Base-by-base conservation (phyloP, 1,284 basidiomycete species). In the Heliocybe sulcata region DNA sequence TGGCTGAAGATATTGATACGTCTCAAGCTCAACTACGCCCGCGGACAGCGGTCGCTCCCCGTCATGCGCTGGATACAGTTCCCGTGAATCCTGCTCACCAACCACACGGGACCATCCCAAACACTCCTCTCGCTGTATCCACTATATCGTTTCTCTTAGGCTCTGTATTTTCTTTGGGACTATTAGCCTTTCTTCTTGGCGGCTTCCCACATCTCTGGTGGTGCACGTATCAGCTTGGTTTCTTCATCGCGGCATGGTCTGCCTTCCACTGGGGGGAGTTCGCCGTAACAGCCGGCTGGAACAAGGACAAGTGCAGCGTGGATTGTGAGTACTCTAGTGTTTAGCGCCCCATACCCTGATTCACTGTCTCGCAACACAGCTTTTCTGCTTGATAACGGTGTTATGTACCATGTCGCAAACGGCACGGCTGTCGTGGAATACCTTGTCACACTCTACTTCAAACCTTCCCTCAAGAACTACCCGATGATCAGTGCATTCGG, bases 261-360 rank as follows among this genome's bases (percentile, higher is more conserved):
- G 71, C 77, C 33, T 99, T 99, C 67, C 97, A 99, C 66, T 89
- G 94, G 81, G 84, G 83, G 35, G 97, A 99, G 69, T 99, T 96
- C 67, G 87, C 87, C 53, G 93, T 96, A 6, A 98, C 97, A 2
- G 94, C 95, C 1, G 90, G 91, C 19, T 99, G 92, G 90, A 99
- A 99, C 69, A 73, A 88, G 38, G 87, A 90, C 54, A 96, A 95
- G 68, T 90, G 95, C 63, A 93, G 85, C 58, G 83, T 96, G 2
- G 93, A 97, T 67, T 96, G 95, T 97, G 67, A 77, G 92, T 76
- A 26, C 2, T 14, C 20, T 57, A 25, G 35, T 35, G 45, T 42
- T 2, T 26, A 45, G 10, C 45, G 26, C 19, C 26, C 25, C n/a
- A 25, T 11, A 2, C 10, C 23, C 14, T n/a, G 16, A 31, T 16